phyloP scores from a whole-genome alignment of 208 protist species.

The Trypanosoma platydactyli region DNA sequence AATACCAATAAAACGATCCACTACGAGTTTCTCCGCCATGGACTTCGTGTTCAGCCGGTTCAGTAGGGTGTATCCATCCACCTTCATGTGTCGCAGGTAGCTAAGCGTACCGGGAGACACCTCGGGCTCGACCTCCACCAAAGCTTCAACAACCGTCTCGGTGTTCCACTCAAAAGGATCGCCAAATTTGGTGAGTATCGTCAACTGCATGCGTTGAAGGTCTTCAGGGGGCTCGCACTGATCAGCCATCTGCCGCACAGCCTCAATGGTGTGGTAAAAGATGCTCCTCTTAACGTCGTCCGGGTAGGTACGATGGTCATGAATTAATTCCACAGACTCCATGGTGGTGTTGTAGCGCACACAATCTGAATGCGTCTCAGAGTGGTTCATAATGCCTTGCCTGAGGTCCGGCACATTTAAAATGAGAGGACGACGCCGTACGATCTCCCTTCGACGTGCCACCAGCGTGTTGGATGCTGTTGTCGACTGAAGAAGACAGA shows the following conservation, averaged over 20 bases:
- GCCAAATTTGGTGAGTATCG: slow-evolving; percentile 17
- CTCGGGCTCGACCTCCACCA: slow-evolving; percentile 22
- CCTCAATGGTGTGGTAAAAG: slow-evolving; percentile 25
- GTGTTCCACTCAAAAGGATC: slow-evolving; percentile 28
- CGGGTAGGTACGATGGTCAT: slow-evolving; percentile 30
- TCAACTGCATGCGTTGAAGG: slow-evolving; percentile 26
- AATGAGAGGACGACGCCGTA: not conserved
- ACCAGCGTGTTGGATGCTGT: slow-evolving; percentile 19
- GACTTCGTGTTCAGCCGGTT: slow-evolving; percentile 5
- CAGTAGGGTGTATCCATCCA: slow-evolving; percentile 21
- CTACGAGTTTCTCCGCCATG: slow-evolving; percentile 6
- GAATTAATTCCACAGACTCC: slow-evolving; percentile 9
- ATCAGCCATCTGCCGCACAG: slow-evolving; percentile 20
- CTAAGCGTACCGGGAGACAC: slow-evolving; percentile 18
- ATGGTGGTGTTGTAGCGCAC: not conserved
- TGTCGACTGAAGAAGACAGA: slow-evolving; percentile 7
- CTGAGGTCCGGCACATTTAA: not conserved
- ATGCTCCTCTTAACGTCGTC: slow-evolving; percentile 19
- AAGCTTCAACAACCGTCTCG: slow-evolving; percentile 25
- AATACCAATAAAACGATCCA: slow-evolving; percentile 24
- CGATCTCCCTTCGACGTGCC: not conserved
- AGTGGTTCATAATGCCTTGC: slow-evolving; percentile 9
- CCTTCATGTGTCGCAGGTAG: slow-evolving; percentile 24
- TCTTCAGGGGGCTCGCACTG: slow-evolving; percentile 20
- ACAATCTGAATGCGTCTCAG: not conserved